Base-by-base conservation (phyloP, 2,329 filamentous ascomycete genomes). In the Hypoxylon sp. region DNA sequence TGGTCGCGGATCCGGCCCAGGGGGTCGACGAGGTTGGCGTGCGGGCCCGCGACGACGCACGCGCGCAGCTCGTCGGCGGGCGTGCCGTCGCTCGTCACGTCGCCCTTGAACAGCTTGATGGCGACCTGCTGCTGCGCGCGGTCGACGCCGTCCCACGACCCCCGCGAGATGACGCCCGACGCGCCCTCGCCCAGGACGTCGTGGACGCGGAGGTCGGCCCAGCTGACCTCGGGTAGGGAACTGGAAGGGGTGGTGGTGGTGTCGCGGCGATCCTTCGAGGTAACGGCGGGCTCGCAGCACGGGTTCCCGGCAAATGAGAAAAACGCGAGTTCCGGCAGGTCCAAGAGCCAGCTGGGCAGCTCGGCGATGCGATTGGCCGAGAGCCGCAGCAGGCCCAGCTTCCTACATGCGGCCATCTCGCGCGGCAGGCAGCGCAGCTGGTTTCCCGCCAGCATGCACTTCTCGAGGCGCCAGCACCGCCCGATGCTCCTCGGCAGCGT, bases 361-460 rank as follows among this genome's bases (percentile, higher is more conserved):
- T 61, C 31, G 4, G 57, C 48, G 41, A 82, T 60, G 4, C 66
- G 61, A 65, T 82, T 82, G 18, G 75, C 73, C 18, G 77, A 77
- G 26, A 82, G 67, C 20, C 79, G 73, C 35, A 82, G 66, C 27
- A 81, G 67, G 4, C 73, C 75, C 29, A 82, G 72, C 55, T 77
- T 76, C 38, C 67, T 70, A 70, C 79, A 82, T n/a, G 65, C 65
- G 3, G 69, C 68, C 78, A 82, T 79, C 47, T 75, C 72, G 13
- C 64, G 64, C 1, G 79, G 79, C 7, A 82, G 67, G 33, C 43
- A 46, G 0, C 58, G 65, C 20, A 81, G 70, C n/a, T 55, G 67
- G 62, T 81, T 81, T 11, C 78, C 79, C 1, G 79, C 74, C n/a
- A 82, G 66, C 77, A 81, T 78, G 62, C 79, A 81, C 66, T 81